These are phyloP conservation scores for Phaeosphaeria sp. DNA, from an alignment of 2,329 filamentous ascomycete genomes.

Conservation along the genomic window DNA sequence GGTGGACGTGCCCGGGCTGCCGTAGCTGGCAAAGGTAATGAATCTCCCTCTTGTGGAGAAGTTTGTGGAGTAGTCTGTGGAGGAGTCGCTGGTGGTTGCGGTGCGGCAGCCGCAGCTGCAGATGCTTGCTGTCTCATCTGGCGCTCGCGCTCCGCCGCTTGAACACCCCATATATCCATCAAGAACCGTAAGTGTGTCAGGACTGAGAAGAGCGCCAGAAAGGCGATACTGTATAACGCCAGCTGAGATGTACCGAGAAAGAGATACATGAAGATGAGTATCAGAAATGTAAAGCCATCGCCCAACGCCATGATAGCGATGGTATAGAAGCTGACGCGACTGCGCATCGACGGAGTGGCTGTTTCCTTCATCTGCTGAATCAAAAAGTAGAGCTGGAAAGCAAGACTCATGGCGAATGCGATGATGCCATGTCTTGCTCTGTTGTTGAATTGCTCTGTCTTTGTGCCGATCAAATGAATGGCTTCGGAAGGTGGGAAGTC, in stretches of 20 bases:
- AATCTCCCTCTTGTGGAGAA: slow-evolving; percentile 10
- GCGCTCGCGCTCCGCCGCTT: slow-evolving; percentile 58
- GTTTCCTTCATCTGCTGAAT: slow-evolving; percentile 69
- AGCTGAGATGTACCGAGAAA: slow-evolving; percentile 63
- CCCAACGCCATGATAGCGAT: slow-evolving; percentile 67
- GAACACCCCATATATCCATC: slow-evolving; percentile 71
- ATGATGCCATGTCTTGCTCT: slow-evolving; percentile 61
- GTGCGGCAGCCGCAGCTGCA: slow-evolving; percentile 24
- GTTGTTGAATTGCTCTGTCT: slow-evolving; percentile 62
- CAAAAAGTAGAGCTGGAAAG: slow-evolving; percentile 62
- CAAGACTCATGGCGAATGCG: slow-evolving; percentile 57
- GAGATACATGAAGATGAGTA: slow-evolving; percentile 59
- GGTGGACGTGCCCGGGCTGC: slow-evolving; percentile 51
- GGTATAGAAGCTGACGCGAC: slow-evolving; percentile 69
- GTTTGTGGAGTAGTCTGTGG: slow-evolving; percentile 16
- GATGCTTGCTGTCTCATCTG: slow-evolving; percentile 53
- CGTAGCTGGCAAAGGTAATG: slow-evolving; percentile 24
- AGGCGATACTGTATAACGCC: slow-evolving; percentile 62
- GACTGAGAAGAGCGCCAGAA: slow-evolving; percentile 66
- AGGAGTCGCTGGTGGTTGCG: slow-evolving; percentile 28
- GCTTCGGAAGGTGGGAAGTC: slow-evolving; percentile 58
- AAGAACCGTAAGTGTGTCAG: slow-evolving; percentile 70
- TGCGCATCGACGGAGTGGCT: slow-evolving; percentile 68
- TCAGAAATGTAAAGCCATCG: slow-evolving; percentile 64
- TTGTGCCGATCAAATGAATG: slow-evolving; percentile 62